Evolutionary conservation across 164 flowering plant species (phyloP).

Genomic region (Taxillus chinensis): DNA sequence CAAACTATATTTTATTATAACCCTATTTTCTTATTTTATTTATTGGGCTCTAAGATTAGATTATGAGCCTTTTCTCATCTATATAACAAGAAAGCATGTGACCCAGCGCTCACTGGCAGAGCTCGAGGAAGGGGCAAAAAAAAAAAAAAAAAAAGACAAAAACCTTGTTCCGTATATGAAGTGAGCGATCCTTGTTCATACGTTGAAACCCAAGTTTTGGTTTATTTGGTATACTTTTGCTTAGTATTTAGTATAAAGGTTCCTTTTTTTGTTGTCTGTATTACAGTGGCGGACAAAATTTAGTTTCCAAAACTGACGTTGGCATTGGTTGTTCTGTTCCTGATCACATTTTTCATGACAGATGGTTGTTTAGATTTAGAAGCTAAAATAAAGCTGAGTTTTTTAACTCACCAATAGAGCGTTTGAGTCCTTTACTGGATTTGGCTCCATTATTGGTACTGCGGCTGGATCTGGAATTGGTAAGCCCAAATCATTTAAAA

Average conservation of each 20-base stretch:
- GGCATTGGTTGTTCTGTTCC: conserved; percentile 16
- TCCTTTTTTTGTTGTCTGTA: conserved; percentile 6
- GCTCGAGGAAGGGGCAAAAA: no score
- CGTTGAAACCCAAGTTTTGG: neutral
- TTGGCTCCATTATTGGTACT: conserved; percentile 5
- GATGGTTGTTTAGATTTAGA: conserved; percentile 9
- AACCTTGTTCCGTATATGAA: no score
- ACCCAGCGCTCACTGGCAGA: no score
- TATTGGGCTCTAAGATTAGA: conserved; percentile 14
- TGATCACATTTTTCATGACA: conserved; percentile 23
- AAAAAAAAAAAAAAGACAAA: no score
- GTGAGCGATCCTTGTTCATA: no score
- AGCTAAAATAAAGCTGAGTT: conserved; percentile 13
- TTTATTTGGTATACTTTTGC: no score
- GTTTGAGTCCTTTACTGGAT: neutral
- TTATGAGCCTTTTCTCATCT: conserved; percentile 10
- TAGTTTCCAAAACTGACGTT: conserved; percentile 29
- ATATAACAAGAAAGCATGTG: conserved; percentile 14
- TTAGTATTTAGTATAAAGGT: neutral
- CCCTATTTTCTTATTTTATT: conserved; percentile 1
- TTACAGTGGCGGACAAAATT: conserved; percentile 13
- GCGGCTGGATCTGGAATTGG: conserved; percentile 14
- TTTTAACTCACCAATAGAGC: conserved; percentile 4
- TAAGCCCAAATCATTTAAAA: neutral
- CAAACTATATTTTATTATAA: conserved; percentile 10